Evolutionary conservation across 2,329 filamentous ascomycete species (phyloP).

Genomic region (Penicillium brevicompactum): DNA sequence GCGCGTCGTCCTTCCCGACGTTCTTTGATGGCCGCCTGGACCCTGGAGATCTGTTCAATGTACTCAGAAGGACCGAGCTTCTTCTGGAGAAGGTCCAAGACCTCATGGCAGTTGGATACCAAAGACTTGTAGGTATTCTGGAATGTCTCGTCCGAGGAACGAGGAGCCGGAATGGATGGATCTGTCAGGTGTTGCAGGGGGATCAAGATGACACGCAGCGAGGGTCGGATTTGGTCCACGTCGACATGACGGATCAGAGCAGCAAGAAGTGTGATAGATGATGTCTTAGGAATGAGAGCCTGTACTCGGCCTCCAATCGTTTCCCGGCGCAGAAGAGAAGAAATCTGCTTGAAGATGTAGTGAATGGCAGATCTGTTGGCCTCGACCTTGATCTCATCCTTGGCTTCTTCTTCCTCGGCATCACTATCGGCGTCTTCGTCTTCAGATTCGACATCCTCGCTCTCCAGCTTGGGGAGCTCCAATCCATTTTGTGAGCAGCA

Average conservation of each 20-base stretch:
- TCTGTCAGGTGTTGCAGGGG: slow-evolving; percentile 85
- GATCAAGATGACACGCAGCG: slow-evolving; percentile 65
- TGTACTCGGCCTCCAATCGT: slow-evolving; percentile 62
- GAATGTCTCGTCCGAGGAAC: slow-evolving; percentile 71
- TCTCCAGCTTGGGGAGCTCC: slow-evolving; percentile 46
- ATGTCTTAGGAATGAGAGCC: slow-evolving; percentile 72
- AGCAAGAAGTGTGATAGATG: slow-evolving; percentile 73
- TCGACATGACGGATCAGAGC: slow-evolving; percentile 67
- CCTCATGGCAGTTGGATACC: slow-evolving; percentile 70
- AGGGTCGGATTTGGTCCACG: slow-evolving; percentile 59
- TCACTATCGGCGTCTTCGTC: slow-evolving; percentile 46
- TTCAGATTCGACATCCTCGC: slow-evolving; percentile 41
- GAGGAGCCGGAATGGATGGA: slow-evolving; percentile 69
- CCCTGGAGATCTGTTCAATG: slow-evolving; percentile 70
- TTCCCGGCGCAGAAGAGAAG: slow-evolving; percentile 77
- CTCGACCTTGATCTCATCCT: slow-evolving; percentile 16
- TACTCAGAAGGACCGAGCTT: slow-evolving; percentile 81
- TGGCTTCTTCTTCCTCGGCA: slow-evolving; percentile 36
- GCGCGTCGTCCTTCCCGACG: slow-evolving; percentile 72
- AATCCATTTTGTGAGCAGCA: slow-evolving; percentile 61
- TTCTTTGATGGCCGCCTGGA: slow-evolving; percentile 71
- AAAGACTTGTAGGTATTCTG: slow-evolving; percentile 70
- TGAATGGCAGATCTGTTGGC: slow-evolving; percentile 58
- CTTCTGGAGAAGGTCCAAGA: slow-evolving; percentile 81
- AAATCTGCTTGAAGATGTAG: slow-evolving; percentile 77